Base-by-base conservation (phyloP, 1,284 basidiomycete genomes). In the Moniliophthora roreri region DNA sequence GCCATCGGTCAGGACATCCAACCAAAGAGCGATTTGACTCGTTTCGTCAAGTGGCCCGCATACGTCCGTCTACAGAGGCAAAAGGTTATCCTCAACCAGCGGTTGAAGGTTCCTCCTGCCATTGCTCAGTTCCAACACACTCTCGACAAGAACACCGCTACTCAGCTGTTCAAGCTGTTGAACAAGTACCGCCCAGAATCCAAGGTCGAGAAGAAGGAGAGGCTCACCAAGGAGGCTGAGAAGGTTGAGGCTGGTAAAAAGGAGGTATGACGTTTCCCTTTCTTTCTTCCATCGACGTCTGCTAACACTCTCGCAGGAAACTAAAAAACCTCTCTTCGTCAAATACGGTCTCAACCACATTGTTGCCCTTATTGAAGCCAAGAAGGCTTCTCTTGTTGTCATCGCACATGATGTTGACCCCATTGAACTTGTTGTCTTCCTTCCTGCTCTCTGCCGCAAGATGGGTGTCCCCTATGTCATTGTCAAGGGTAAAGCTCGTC, bases 31-130 rank as follows among this genome's bases (percentile, higher is more conserved):
- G 96, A 99, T 78, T 78, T 98, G 62, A 97, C 93, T 60, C 93
- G 95, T 72, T 98, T 98, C 78, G 93, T 98, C 78, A 98, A 98
- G 79, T 99, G 96, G 96, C 96, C 96, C 63, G 94, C 96, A 79
- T 99, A 99, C 70, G 88, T 99, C 64, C 93, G 94, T 70, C 90
- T 98, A 58, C 96, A 99, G 75, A 89, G 96, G 73, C 95, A 98
- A 77, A 97, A 96, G 81, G 94, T 98, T 68, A 97, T 99, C 78
- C 90, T 99, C 61, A 81, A 93, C 85, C 95, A 98, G 80, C 94
- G 96, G 68, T 83, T 99, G 66, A 99, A 99, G 87, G 95, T 98
- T 35, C 96, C 96, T 66, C 96, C 96, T 52, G 93, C 96, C 65
- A 97, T 99, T 66, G 93, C 94, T 52, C 96, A 99, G 77, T 98